Evolutionary conservation across 2,329 filamentous ascomycete species (phyloP), one percentile per base, ranked within the genome.

Genomic region (Westerdykella ornata): DNA sequence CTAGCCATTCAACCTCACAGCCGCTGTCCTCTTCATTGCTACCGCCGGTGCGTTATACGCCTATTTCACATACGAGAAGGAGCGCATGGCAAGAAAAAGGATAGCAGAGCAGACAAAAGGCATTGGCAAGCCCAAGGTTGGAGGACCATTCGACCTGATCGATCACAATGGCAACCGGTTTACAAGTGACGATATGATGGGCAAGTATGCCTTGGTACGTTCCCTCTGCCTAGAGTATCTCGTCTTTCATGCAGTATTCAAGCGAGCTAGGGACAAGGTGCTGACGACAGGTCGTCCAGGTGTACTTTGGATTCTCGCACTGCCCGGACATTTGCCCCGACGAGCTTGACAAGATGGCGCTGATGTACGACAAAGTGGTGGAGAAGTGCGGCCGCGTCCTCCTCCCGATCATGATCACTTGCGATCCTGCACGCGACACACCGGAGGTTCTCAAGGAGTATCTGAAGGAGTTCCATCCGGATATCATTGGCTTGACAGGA

Each of bases 271-370:
- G 22, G n/a, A 36, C 32, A 12, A 15, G 20, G 18, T 18, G 13
- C 12, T 5, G 22, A 17, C 18, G 3, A 20, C 6, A 18, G 11
- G 8, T 11, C 31, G 32, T 12, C 11, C 51, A 92, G 87, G 81
- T 97, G 29, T 98, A 98, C 72, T 98, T 98, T 65, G 92, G 92
- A 59, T 98, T 98, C 76, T 90, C 88, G 7, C 89, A 96, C 68
- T 98, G 92, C 66, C 92, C 92, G 17, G 92, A 98, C 65, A 98
- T 98, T 64, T 98, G 92, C 72, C 92, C 92, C 26, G 92, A 98
- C 62, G 92, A 98, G 70, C 83, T 98, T 57, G 92, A 98, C 72
- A 98, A 98, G 74, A 96, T 98, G 89, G 86, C 90, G n/a, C 76
- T 77, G 44, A 95, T 97, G 80, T 84, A 94, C 60, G 88, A 98